phyloP scores from a whole-genome alignment of 2,329 filamentous ascomycete genomes.

The Lachnellula suecica region DNA sequence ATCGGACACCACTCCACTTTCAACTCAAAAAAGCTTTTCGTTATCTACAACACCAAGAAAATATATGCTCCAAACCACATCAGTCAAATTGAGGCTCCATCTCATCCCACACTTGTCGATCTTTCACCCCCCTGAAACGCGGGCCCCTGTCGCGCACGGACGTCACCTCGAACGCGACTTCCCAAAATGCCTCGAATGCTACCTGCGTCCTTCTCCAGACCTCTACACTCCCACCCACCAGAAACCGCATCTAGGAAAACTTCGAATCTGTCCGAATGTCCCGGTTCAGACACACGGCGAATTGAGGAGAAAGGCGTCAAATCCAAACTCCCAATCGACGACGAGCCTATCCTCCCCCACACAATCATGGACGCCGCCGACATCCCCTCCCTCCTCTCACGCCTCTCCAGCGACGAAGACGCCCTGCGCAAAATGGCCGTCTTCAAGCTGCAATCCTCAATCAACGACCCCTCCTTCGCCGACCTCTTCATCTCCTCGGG shows the following conservation, averaged over 20 bases:
- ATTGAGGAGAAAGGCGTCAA: no score
- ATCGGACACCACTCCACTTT: no score
- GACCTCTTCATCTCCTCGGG: slow-evolving; percentile 93
- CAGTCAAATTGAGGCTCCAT: neutral
- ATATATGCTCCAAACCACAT: neutral
- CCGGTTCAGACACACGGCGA: no score
- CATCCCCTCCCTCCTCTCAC: slow-evolving; percentile 63
- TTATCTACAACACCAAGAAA: neutral
- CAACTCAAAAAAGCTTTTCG: no score
- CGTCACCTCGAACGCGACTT: neutral
- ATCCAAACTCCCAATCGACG: slow-evolving; percentile 39
- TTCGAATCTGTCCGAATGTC: no score
- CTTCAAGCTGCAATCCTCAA: slow-evolving; percentile 94
- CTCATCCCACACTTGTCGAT: neutral
- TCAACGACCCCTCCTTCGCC: slow-evolving; percentile 94
- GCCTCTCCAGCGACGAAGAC: slow-evolving; percentile 73
- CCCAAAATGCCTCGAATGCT: neutral
- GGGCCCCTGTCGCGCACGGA: neutral
- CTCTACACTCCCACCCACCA: neutral
- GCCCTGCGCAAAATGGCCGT: slow-evolving; percentile 97
- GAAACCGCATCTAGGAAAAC: no score
- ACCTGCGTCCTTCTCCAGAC: neutral
- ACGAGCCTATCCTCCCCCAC: slow-evolving; percentile 33
- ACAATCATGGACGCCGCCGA: slow-evolving; percentile 63
- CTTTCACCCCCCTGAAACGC: neutral